Base-by-base conservation (phyloP, 768 basidiomycete genomes). In the Leccinellum luteum region DNA sequence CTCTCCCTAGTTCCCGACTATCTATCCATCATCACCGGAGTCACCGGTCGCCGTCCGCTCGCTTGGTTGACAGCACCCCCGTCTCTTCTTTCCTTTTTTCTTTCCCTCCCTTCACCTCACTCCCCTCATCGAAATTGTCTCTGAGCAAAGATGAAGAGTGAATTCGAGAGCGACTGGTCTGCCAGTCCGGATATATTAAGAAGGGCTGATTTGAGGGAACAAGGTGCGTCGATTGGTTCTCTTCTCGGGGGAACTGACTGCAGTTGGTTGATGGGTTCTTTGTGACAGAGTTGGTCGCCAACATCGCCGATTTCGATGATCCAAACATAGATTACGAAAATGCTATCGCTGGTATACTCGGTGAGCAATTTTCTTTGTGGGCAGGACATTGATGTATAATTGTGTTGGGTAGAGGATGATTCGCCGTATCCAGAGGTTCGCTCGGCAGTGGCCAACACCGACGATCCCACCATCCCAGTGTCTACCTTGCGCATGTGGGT, bases 361-460 rank as follows among this genome's bases (percentile, higher is more conserved):
- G 71, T 72, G 12, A 51, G 52, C 6, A 12, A 43, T 43, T 28
- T 6, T 28, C 25, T 25, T 8, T 25, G 4, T 30, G 17, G n/a
- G 17, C 3, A 3, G 28, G 13, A 34, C 27, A 13, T 15, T 9
- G 21, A 14, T 47, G 19, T 21, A 30, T 28, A 6, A 6, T 6
- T 32, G 31, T 32, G 12, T 34, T 6, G 10, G 28, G 7, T 54
- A 77, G 81, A 81, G 66, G 87, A 92, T 61, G 91, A 92, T 68
- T 91, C 89, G 3, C 91, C 91, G 4, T 93, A 93, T 67, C 89
- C 88, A 6, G 91, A 93, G 69, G 89, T 90, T 13, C 83, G 89
- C 47, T 84, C 86, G 8, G 87, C 89, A 7, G 88, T 90, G 9
- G 82, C 85, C 19, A 89, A 87, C 69, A 84, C 81, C 31, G 88